These are phyloP conservation scores for Halophytophthora polymorphica DNA, from an alignment of 352 stramenopile genomes.

Conservation along the genomic window DNA sequence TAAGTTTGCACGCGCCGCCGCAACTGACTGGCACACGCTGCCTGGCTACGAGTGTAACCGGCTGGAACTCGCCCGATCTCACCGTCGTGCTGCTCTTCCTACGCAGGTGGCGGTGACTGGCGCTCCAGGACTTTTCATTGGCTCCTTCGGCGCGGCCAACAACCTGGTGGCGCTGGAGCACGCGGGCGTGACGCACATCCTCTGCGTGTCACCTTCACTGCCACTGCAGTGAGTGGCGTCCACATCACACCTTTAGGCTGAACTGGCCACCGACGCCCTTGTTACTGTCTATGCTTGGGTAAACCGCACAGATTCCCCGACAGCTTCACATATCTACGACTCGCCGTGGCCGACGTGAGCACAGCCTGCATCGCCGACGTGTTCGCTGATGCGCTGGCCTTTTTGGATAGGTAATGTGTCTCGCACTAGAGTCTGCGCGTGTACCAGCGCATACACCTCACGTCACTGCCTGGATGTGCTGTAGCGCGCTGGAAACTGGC, in stretches of 20 bases:
- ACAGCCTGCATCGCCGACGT: conserved; percentile 32
- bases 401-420: conserved; percentile 52
- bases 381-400: conserved; percentile 49
- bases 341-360: conserved; percentile 47
- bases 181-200: conserved; percentile 49
- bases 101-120: conserved; percentile 19
- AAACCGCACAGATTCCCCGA: conserved; percentile 35
- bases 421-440: not conserved
- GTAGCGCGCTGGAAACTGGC: conserved; percentile 35
- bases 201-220: conserved; percentile 50
- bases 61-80: not conserved
- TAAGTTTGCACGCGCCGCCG: conserved; percentile 8
- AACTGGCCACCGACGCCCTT: not conserved
- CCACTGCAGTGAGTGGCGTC: conserved; percentile 30
- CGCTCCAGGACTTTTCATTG: conserved; percentile 54
- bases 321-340: conserved; percentile 47
- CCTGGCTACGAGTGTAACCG: no score
- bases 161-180: conserved; percentile 42
- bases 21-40: no score
- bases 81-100: not conserved
- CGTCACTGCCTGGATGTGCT: no score
- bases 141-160: conserved; percentile 56
- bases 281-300: not conserved
- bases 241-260: not conserved
- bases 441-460: no score